phyloP scores from a whole-genome alignment of 495 filamentous ascomycete species.

The Cairneyella variabilis region DNA sequence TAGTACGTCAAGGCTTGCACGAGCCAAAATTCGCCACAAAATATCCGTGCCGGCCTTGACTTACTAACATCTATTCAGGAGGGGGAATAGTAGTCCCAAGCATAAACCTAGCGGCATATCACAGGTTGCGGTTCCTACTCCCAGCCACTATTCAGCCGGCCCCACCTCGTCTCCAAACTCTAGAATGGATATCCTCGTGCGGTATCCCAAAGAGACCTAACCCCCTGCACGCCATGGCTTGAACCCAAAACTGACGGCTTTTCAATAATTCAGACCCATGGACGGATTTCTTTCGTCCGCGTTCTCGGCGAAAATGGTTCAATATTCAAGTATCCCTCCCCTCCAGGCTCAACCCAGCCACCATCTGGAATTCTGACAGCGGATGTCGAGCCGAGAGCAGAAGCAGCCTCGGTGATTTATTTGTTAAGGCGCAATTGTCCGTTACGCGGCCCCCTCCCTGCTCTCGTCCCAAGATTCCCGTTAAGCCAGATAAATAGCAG shows the following conservation, averaged over 20 bases:
- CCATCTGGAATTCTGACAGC: no score
- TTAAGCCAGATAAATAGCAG: neutral
- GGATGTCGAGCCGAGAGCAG: neutral
- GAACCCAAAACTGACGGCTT: no score
- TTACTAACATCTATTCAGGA: no score
- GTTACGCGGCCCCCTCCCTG: neutral
- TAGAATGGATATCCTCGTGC: neutral
- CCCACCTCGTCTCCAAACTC: conserved; percentile 5
- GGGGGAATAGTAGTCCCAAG: no score
- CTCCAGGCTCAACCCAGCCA: no score
- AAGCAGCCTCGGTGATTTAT: neutral
- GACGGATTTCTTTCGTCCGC: neutral
- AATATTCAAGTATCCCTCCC: no score
- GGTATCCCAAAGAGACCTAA: conserved; percentile 1
- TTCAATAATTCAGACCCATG: neutral
- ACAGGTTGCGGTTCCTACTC: no score
- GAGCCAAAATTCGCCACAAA: no score
- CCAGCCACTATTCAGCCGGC: neutral
- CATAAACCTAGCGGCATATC: neutral
- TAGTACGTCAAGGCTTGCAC: no score
- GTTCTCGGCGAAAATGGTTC: neutral
- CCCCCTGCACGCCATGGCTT: neutral
- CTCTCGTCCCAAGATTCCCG: neutral
- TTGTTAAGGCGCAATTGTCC: neutral
- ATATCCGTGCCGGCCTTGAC: no score